A percentile compares a stretch with the other conserved stretches of the same genome.
Evolutionary conservation across 768 basidiomycete genomes (phyloP).

Genomic region (Tylopilus felleus): DNA sequence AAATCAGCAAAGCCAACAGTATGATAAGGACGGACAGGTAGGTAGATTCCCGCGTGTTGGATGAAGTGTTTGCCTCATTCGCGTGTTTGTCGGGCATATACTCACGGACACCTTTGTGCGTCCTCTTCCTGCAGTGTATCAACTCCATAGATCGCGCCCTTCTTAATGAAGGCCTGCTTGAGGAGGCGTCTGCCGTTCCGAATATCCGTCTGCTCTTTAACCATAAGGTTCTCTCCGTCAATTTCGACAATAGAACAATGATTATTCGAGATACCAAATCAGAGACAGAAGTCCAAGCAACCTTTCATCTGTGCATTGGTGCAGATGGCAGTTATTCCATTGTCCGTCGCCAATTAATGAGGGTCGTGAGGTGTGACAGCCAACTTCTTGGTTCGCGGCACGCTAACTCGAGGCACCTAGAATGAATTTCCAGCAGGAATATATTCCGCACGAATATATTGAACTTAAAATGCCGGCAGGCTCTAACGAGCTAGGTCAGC

Average conservation of each 20-base stretch:
- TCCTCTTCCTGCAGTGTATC: conserved; percentile 63
- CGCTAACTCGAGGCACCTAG: conserved; percentile 42
- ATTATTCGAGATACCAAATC: conserved; percentile 46
- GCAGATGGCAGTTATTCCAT: conserved; percentile 94
- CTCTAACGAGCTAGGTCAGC: conserved; percentile 52
- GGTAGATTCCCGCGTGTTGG: conserved; percentile 29
- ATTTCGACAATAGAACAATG: conserved; percentile 67
- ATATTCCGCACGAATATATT: conserved; percentile 93
- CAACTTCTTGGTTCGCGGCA: conserved; percentile 7
- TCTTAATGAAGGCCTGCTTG: conserved; percentile 82
- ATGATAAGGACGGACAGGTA: conserved; percentile 88
- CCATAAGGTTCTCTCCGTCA: conserved; percentile 72
- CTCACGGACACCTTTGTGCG: conserved; percentile 24
- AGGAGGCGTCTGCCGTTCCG: conserved; percentile 60
- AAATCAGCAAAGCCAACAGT: conserved; percentile 75
- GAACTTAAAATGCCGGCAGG: conserved; percentile 94
- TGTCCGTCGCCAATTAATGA: conserved; percentile 92
- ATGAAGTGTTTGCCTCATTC: conserved; percentile 10
- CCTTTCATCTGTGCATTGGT: conserved; percentile 83
- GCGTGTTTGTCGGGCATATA: conserved; percentile 21
- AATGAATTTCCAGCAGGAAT: conserved; percentile 94
- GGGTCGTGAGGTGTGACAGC: conserved; percentile 72
- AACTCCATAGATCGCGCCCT: conserved; percentile 89
- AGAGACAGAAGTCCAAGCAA: conserved; percentile 41
- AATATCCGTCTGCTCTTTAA: conserved; percentile 74